Evolutionary conservation across 2,329 filamentous ascomycete species (phyloP).

Genomic region (Apiospora malaysiana): DNA sequence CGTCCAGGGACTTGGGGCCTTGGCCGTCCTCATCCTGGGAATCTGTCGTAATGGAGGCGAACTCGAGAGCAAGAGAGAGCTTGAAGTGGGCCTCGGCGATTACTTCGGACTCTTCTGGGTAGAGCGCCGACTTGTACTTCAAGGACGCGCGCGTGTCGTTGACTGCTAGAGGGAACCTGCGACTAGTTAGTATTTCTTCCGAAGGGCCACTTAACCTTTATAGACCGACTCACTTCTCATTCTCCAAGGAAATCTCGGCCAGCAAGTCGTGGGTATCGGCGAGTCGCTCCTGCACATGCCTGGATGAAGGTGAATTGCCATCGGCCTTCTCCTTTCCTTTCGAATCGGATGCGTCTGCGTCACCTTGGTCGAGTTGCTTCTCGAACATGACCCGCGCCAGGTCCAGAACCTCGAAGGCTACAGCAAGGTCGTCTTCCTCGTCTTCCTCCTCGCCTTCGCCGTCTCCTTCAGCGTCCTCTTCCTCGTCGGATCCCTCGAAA

Average conservation of each 20-base stretch:
- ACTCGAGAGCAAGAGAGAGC: slow-evolving; percentile 92
- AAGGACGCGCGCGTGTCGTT: slow-evolving; percentile 81
- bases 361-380: slow-evolving; percentile 55
- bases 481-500: slow-evolving; percentile 82
- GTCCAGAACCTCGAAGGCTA: slow-evolving; percentile 85
- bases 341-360: slow-evolving; percentile 46
- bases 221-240: slow-evolving; percentile 67
- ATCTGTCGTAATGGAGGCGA: slow-evolving; percentile 77
- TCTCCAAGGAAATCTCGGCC: slow-evolving; percentile 96
- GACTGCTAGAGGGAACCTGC: slow-evolving; percentile 82
- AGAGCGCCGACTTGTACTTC: slow-evolving; percentile 78
- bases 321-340: slow-evolving; percentile 49
- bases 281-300: slow-evolving; percentile 80
- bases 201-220: slow-evolving; percentile 7
- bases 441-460: slow-evolving; percentile 54
- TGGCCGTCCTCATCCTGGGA: slow-evolving; percentile 54
- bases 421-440: slow-evolving; percentile 75
- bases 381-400: slow-evolving; percentile 72
- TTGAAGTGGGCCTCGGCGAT: slow-evolving; percentile 97
- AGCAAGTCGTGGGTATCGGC: slow-evolving; percentile 94
- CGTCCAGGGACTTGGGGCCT: slow-evolving; percentile 63
- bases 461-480: slow-evolving; percentile 58
- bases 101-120: slow-evolving; percentile 79
- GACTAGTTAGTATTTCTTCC: slow-evolving; percentile 26
- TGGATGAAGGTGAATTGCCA: slow-evolving; percentile 48